Base-by-base conservation (phyloP, 805 yeast species). In the Saccharomycopsis javanensis region DNA sequence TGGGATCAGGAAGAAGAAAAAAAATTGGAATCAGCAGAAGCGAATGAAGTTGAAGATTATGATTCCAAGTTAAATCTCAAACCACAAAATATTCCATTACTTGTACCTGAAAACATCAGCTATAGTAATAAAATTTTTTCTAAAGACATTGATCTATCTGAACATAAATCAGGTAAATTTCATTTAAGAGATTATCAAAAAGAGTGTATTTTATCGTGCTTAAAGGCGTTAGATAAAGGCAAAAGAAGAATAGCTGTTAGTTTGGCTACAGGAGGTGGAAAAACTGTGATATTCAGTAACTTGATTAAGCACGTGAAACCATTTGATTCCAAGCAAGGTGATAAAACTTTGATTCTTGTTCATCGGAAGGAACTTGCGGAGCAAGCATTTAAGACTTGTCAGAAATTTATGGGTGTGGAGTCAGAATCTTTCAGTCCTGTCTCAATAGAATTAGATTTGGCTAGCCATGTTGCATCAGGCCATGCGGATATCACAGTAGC, bases 221-320 rank as follows among this genome's bases (percentile, higher is more conserved):
- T 81, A 1, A 62, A 68, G 0, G 77, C 88, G 0, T 66, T 85
- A 1, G 64, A 69, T 0, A 58, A 64, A 0, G 83, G 84, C 0
- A 63, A 69, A 1, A 69, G 75, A 18, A 73, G 94, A 52, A 79
- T 89, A 0, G 97, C 92, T 0, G 90, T 89, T 1, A 85, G 89
- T 30, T 68, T 91, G 38, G 96, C 97, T 13, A 92, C 98, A 0
- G 98, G 98, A 0, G 94, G 96, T 11, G 98, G 98, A 4, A 91
- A 91, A 64, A 91, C 97, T 0, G 88, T 89, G 11, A 82, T 88
- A 1, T 86, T 88, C 66, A 69, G 86, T 0, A 78, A 78, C 61
- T 62, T 85, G 46, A 78, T 86, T 2, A 76, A 80, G 0, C 65
- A 71, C 33, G 42, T 58, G 34, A 38, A 48, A 13, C 62, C 61